Conservation (phyloP, 257 asterid species). For the Fraxinus pennsylvanica region DNA sequence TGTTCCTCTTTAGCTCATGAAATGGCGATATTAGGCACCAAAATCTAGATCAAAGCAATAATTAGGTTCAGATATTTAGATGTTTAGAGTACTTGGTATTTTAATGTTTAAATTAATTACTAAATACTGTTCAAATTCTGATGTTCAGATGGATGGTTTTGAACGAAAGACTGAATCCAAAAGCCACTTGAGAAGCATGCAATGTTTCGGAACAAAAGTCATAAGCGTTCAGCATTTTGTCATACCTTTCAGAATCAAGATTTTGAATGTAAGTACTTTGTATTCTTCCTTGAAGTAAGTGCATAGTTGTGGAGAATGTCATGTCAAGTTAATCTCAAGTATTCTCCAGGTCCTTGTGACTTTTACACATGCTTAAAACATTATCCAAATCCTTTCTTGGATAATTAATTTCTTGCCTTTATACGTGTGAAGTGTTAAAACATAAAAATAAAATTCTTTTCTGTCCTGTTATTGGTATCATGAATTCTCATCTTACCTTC, state of each 20-base stretch:
- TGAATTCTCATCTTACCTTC: slow-evolving; percentile 41
- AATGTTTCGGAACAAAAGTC: neutral
- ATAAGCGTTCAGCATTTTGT: neutral
- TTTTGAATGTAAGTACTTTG: neutral
- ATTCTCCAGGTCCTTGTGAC: slow-evolving; percentile 20
- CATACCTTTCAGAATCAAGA: neutral
- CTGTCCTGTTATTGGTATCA: neutral
- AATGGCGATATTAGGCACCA: neutral
- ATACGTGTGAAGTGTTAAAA: neutral
- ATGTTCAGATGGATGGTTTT: neutral
- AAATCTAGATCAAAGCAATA: neutral
- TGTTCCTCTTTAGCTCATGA: neutral
- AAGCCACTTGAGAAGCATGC: neutral
- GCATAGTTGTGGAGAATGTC: neutral
- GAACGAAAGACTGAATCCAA: neutral
- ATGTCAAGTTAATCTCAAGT: slow-evolving; percentile 17
- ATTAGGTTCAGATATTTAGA: neutral
- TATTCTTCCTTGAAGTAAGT: neutral
- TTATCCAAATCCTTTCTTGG: slow-evolving; percentile 28
- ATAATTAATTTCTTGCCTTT: neutral
- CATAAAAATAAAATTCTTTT: neutral
- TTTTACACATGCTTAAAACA: slow-evolving; percentile 49
- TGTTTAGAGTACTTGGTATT: neutral
- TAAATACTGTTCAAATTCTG: neutral
- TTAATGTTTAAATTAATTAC: too few species aligned